A percentile compares a stretch with the other conserved stretches of the same genome.
These are phyloP conservation scores for Anthracocystis walkeri DNA, from an alignment of 1,284 basidiomycete species.

Conservation along the genomic window DNA sequence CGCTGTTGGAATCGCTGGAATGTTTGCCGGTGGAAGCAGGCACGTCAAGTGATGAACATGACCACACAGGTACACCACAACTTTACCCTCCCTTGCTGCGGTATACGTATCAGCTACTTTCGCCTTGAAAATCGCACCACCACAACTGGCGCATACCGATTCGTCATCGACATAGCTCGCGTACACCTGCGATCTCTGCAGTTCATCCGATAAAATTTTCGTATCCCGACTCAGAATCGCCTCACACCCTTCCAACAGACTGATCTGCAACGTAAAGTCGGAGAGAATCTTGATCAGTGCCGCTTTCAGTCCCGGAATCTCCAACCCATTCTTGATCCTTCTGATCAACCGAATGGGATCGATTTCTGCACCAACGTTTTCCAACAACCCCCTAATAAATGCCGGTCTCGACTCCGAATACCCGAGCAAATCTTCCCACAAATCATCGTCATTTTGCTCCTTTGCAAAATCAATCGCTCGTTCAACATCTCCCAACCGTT, in stretches of 20 bases:
- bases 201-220: conserved; percentile 44
- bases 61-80: conserved; percentile 63
- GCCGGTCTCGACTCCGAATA: conserved; percentile 95
- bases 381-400: conserved; percentile 89
- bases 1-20: conserved; percentile 14
- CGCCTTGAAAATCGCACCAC: conserved; percentile 32
- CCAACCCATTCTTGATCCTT: conserved; percentile 92
- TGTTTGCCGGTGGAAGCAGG: conserved; percentile 29
- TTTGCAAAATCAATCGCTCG: conserved; percentile 97
- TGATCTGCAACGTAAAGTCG: conserved; percentile 83
- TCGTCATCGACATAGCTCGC: conserved; percentile 54
- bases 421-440: conserved; percentile 94
- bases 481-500: conserved; percentile 90
- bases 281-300: conserved; percentile 96
- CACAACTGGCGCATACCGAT: conserved; percentile 50
- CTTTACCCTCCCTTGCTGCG: conserved; percentile 19
- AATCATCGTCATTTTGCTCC: conserved; percentile 94
- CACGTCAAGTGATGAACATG: conserved; percentile 63
- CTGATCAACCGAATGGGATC: conserved; percentile 93
- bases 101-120: conserved; percentile 15
- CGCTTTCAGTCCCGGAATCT: conserved; percentile 92
- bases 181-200: conserved; percentile 43
- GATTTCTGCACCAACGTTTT: conserved; percentile 96
- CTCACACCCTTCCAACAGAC: conserved; percentile 62
- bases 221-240: conserved; percentile 60